These are phyloP conservation scores for Phytophthora hybrid DNA, from an alignment of 352 stramenopile species.

Conservation along the genomic window DNA sequence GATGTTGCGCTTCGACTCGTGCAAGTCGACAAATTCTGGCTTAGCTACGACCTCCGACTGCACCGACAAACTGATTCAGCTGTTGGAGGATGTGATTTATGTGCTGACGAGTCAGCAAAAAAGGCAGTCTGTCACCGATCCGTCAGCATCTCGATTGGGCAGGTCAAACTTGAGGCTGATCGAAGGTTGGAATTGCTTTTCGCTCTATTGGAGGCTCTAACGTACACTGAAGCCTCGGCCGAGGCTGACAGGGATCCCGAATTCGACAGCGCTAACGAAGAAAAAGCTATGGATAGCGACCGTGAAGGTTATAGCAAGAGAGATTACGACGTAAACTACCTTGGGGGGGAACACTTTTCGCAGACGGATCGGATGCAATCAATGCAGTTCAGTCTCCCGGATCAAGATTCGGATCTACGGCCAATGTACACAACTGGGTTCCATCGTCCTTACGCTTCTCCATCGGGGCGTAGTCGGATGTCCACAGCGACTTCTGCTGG, in stretches of 20 bases:
- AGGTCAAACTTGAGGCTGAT: conserved; percentile 90
- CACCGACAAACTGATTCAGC: conserved; percentile 51
- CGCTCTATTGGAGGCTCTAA: conserved; percentile 78
- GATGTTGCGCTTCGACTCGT: conserved; percentile 88
- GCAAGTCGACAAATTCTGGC: conserved; percentile 83
- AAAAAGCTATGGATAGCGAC: conserved; percentile 43
- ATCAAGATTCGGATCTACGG: conserved; percentile 62
- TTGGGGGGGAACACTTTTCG: conserved; percentile 37
- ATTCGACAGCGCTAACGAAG: conserved; percentile 41
- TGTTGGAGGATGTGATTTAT: conserved; percentile 62
- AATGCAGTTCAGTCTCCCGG: conserved; percentile 71
- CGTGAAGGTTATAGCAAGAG: conserved; percentile 22
- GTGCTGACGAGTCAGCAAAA: conserved; percentile 67
- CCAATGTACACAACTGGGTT: conserved; percentile 80
- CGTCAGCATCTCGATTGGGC: conserved; percentile 70
- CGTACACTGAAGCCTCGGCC: conserved; percentile 46
- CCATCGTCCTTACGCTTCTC: conserved; percentile 55
- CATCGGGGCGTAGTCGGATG: conserved; percentile 68
- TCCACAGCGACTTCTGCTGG: conserved; percentile 76
- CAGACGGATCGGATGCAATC: conserved; percentile 69
- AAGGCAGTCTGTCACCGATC: conserved; percentile 68
- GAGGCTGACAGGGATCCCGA: conserved; percentile 40
- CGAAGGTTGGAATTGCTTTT: conserved; percentile 84
- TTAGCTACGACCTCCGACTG: conserved; percentile 79
- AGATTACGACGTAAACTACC: conserved; percentile 44